Percentiles rank a stretch among this genome's conserved stretches.
Evolutionary conservation across 441 rosid genomes (phyloP).

Genomic region (Mallotus japonicus): DNA sequence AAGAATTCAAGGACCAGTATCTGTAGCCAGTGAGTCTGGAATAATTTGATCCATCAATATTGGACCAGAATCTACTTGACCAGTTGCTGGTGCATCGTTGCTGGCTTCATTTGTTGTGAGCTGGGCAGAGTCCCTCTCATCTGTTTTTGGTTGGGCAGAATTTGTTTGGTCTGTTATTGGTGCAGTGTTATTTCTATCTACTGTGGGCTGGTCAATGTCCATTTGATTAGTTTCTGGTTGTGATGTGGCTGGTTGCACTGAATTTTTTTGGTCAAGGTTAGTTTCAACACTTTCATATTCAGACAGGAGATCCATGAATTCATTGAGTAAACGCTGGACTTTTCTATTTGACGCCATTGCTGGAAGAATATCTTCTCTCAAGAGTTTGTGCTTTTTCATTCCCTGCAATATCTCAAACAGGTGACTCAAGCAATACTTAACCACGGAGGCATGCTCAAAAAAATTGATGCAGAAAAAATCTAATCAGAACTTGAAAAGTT

Average conservation of each 20-base stretch:
- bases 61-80: slow-evolving; percentile 28
- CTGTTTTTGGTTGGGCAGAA: slow-evolving; percentile 23
- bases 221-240: slow-evolving; percentile 23
- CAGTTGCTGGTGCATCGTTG: slow-evolving; percentile 15
- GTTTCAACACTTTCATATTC: slow-evolving; percentile 61
- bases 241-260: slow-evolving; percentile 17
- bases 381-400: slow-evolving; percentile 82
- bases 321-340: slow-evolving; percentile 90
- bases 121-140: slow-evolving; percentile 21
- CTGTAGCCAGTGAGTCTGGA: slow-evolving; percentile 23
- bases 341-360: slow-evolving; percentile 95
- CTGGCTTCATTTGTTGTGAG: slow-evolving; percentile 10
- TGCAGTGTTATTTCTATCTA: slow-evolving; percentile 13
- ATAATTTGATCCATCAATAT: slow-evolving; percentile 28
- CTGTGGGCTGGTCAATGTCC: slow-evolving; percentile 28
- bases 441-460: background rate
- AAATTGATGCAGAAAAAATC: background rate
- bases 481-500: background rate
- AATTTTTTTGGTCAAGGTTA: slow-evolving; percentile 26
- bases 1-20: slow-evolving; percentile 36
- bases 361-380: slow-evolving; percentile 87
- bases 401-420: slow-evolving; percentile 44
- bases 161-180: slow-evolving; percentile 27
- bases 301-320: slow-evolving; percentile 87
- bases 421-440: background rate